Conservation (phyloP, 768 basidiomycete genomes). For the Glaciozyma antarctica region DNA sequence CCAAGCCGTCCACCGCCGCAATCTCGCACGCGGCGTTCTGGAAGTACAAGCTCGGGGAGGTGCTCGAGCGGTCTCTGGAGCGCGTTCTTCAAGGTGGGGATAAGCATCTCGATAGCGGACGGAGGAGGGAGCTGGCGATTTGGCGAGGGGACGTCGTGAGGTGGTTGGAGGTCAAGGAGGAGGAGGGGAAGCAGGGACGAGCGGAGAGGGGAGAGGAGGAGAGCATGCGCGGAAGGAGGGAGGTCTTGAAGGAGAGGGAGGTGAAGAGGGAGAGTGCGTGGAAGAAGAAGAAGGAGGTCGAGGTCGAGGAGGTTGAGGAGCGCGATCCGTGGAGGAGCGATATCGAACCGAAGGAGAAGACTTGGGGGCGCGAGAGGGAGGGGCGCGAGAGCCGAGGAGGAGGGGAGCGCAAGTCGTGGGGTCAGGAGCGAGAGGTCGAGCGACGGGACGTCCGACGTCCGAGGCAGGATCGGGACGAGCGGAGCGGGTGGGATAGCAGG, state of each 20-base stretch:
- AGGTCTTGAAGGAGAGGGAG: neutral
- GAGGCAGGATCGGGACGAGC: too few species aligned
- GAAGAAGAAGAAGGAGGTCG: neutral
- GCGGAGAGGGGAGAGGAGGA: neutral
- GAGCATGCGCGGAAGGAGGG: slow-evolving; percentile 6
- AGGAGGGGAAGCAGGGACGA: neutral
- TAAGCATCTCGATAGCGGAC: neutral
- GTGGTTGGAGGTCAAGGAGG: slow-evolving; percentile 5
- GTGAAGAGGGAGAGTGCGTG: neutral
- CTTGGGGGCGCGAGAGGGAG: too few species aligned
- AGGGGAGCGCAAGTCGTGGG: too few species aligned
- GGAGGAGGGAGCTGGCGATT: neutral
- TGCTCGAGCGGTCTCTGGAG: slow-evolving; percentile 2
- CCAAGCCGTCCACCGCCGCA: neutral
- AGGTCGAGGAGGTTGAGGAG: neutral
- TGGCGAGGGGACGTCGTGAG: neutral
- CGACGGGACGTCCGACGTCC: too few species aligned
- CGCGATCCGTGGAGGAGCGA: neutral
- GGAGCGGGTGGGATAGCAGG: too few species aligned
- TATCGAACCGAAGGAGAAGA: too few species aligned
- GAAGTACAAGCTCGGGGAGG: slow-evolving; percentile 4
- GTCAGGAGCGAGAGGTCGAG: too few species aligned
- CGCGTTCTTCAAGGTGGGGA: neutral
- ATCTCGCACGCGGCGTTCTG: neutral
- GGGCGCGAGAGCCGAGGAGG: too few species aligned